phyloP scores from a whole-genome alignment of 2,329 filamentous ascomycete species.

The Ascochyta rabiei region DNA sequence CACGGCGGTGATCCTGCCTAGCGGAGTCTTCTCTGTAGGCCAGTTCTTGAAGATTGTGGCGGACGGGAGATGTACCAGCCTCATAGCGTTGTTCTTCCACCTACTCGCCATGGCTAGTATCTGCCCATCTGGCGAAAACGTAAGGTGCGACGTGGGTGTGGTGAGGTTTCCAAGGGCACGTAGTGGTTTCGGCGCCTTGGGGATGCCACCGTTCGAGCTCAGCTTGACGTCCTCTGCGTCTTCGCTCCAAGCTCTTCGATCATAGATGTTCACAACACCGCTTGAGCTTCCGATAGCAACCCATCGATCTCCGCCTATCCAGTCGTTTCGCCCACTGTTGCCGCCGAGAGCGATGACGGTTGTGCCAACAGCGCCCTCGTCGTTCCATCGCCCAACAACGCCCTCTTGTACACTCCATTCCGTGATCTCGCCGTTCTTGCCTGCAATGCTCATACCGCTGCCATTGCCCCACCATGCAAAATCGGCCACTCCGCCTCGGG shows the following conservation, averaged over 20 bases:
- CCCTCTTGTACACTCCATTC: constrained; percentile 79
- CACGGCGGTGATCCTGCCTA: constrained; percentile 76
- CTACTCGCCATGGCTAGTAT: constrained; percentile 83
- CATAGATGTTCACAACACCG: constrained; percentile 93
- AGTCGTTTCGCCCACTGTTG: constrained; percentile 62
- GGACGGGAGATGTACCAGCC: constrained; percentile 85
- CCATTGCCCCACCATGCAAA: constrained; percentile 93
- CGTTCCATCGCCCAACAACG: constrained; percentile 82
- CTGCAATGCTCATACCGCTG: constrained; percentile 79
- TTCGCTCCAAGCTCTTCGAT: constrained; percentile 69
- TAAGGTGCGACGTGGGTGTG: constrained; percentile 78
- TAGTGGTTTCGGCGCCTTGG: constrained; percentile 72
- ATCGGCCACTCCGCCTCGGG: constrained; percentile 82
- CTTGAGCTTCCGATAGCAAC: constrained; percentile 84
- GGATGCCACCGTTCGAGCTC: constrained; percentile 57
- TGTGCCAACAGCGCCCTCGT: constrained; percentile 86
- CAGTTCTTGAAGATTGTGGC: constrained; percentile 97
- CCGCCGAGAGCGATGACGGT: constrained; percentile 83
- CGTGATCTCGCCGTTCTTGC: constrained; percentile 85
- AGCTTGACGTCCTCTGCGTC: constrained; percentile 23
- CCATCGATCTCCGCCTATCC: constrained; percentile 82
- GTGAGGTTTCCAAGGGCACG: constrained; percentile 83
- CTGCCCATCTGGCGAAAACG: constrained; percentile 89
- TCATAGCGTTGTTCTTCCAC: constrained; percentile 86
- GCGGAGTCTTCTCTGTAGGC: constrained; percentile 87